These are phyloP conservation scores for Fusarium luffae DNA, from an alignment of 2,329 filamentous ascomycete species.

Conservation along the genomic window DNA sequence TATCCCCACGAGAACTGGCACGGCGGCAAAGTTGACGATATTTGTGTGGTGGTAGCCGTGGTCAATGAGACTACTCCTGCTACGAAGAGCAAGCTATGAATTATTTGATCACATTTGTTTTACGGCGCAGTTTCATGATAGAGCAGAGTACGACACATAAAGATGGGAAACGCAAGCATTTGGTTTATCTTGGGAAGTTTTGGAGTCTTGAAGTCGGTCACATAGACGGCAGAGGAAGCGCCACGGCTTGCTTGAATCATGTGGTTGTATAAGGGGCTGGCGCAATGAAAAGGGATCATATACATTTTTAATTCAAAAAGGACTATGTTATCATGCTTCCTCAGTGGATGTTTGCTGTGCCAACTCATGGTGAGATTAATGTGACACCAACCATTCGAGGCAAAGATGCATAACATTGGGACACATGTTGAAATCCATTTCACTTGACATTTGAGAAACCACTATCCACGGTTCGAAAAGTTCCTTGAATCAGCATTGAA, in stretches of 20 bases:
- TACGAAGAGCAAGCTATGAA: conserved; percentile 51
- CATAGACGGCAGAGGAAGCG: conserved; percentile 29
- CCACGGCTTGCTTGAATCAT: conserved; percentile 29
- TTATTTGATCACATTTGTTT: conserved; percentile 17
- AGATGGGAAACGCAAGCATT: conserved; percentile 44
- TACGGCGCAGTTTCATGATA: conserved; percentile 41
- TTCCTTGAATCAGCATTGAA: not conserved
- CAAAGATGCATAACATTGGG: not conserved
- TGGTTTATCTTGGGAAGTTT: conserved; percentile 41
- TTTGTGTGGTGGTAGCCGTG: conserved; percentile 84
- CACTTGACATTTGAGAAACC: not conserved
- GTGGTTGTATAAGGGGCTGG: conserved; percentile 36
- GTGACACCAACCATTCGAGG: not conserved
- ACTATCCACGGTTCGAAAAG: not conserved
- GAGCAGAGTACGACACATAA: conserved; percentile 40
- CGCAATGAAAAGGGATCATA: conserved; percentile 32
- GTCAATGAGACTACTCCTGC: conserved; percentile 70
- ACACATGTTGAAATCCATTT: not conserved
- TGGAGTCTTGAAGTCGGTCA: conserved; percentile 42
- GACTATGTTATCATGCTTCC: not conserved
- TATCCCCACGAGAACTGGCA: conserved; percentile 88
- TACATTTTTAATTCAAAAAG: conserved; percentile 35
- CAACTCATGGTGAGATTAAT: no score
- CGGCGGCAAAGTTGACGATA: conserved; percentile 96
- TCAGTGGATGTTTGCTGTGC: no score